phyloP scores from a whole-genome alignment of 2,329 filamentous ascomycete species.

The Sporothrix inflata region DNA sequence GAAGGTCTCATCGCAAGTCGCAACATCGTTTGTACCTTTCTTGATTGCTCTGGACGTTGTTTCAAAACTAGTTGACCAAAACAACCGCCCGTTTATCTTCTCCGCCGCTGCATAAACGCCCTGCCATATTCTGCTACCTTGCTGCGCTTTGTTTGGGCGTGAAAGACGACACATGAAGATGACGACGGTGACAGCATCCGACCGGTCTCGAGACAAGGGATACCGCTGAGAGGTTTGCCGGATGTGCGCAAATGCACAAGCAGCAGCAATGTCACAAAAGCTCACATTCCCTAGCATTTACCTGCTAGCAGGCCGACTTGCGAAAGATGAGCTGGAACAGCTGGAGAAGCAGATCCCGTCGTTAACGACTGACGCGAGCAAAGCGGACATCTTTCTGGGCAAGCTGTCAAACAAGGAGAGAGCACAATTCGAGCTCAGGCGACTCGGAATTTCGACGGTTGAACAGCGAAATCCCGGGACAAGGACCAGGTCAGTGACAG shows the following conservation, averaged over 20 bases:
- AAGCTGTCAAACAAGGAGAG: conserved; percentile 71
- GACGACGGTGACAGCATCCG: neutral
- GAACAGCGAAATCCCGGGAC: conserved; percentile 35
- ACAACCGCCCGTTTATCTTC: neutral
- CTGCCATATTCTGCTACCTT: neutral
- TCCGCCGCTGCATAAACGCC: neutral
- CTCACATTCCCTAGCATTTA: conserved; percentile 66
- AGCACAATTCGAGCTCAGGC: conserved; percentile 76
- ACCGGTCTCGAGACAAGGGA: neutral
- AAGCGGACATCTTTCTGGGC: conserved; percentile 75
- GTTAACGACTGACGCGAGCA: conserved; percentile 70
- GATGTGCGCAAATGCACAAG: neutral
- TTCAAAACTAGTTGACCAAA: neutral
- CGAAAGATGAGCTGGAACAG: conserved; percentile 62
- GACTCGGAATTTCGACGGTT: conserved; percentile 63
- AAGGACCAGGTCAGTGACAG: neutral
- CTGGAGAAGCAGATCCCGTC: conserved; percentile 67
- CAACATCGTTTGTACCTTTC: neutral
- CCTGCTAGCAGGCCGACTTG: conserved; percentile 72
- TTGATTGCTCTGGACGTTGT: neutral
- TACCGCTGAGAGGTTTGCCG: neutral
- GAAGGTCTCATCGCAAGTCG: neutral
- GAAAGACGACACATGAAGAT: neutral
- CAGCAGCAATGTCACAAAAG: conserved; percentile 4
- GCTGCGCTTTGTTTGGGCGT: neutral